These are phyloP conservation scores for Echium plantagineum DNA, from an alignment of 257 asterid genomes.

Conservation along the genomic window DNA sequence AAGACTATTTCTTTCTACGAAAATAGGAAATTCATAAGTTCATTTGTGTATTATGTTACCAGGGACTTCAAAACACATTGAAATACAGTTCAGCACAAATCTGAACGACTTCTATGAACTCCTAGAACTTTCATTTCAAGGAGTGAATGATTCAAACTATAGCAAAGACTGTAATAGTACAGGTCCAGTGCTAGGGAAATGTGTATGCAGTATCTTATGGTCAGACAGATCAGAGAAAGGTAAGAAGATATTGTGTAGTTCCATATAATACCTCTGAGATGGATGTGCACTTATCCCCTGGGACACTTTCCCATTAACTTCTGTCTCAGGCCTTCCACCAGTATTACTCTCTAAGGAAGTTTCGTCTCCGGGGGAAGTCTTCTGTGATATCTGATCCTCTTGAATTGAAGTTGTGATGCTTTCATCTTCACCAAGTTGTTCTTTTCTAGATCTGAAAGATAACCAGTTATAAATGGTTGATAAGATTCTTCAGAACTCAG, in stretches of 20 bases:
- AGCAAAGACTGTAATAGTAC: neutral
- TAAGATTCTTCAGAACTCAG: neutral
- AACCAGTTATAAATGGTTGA: neutral
- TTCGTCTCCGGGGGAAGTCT: constrained; percentile 25
- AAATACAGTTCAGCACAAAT: no score
- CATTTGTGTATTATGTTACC: no score
- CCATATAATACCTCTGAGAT: constrained; percentile 32
- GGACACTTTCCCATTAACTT: constrained; percentile 34
- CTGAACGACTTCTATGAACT: neutral
- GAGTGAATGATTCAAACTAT: neutral
- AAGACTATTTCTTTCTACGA: neutral
- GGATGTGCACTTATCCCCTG: constrained; percentile 29
- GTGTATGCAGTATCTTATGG: neutral
- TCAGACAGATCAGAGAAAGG: neutral
- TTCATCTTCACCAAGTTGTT: constrained; percentile 43
- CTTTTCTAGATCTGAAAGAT: constrained; percentile 39
- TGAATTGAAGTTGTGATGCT: constrained; percentile 27
- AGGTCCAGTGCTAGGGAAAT: neutral
- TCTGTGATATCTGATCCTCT: constrained; percentile 25
- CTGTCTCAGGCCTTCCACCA: constrained; percentile 33
- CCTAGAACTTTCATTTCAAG: neutral
- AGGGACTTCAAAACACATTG: no score
- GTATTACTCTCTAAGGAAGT: constrained; percentile 30
- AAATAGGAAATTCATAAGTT: no score
- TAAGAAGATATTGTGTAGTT: neutral